Evolutionary conservation across 805 yeast species (phyloP).

Genomic region (Cyberlindnera mrakii): DNA sequence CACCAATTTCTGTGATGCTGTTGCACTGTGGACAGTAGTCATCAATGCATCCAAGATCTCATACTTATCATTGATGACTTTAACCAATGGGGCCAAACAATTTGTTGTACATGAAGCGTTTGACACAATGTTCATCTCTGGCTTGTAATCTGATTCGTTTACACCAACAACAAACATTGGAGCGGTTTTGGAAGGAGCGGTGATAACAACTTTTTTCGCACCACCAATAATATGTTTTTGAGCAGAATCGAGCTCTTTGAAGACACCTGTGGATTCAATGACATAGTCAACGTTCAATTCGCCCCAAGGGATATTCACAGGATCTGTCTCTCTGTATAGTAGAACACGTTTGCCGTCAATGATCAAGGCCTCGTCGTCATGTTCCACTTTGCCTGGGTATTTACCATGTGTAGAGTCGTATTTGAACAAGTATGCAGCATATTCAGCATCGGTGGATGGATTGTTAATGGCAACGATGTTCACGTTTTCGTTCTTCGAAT

Average conservation of each 20-base stretch:
- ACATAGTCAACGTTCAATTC: constrained; percentile 75
- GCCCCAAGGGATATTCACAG: constrained; percentile 86
- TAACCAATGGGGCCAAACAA: constrained; percentile 92
- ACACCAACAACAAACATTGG: constrained; percentile 96
- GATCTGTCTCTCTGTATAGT: constrained; percentile 79
- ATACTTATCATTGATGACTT: constrained; percentile 77
- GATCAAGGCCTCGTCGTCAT: constrained; percentile 52
- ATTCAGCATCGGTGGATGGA: constrained; percentile 84
- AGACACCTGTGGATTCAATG: constrained; percentile 92
- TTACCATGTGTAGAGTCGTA: constrained; percentile 91
- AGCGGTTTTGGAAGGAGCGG: constrained; percentile 91
- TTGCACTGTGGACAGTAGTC: constrained; percentile 95
- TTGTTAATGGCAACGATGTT: constrained; percentile 85
- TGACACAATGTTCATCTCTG: constrained; percentile 72
- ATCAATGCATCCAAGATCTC: constrained; percentile 89
- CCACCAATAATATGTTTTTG: constrained; percentile 82
- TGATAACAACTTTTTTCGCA: constrained; percentile 91
- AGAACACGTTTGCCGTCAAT: constrained; percentile 63
- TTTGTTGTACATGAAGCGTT: constrained; percentile 96
- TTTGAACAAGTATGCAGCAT: constrained; percentile 94
- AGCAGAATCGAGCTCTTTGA: constrained; percentile 78
- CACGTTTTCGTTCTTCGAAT: constrained; percentile 38
- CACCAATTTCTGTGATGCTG: constrained; percentile 94
- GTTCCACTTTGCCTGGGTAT: constrained; percentile 66
- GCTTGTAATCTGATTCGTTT: constrained; percentile 71